These are phyloP conservation scores for Penstemon davidsonii DNA, from an alignment of 257 asterid species.

Conservation along the genomic window DNA sequence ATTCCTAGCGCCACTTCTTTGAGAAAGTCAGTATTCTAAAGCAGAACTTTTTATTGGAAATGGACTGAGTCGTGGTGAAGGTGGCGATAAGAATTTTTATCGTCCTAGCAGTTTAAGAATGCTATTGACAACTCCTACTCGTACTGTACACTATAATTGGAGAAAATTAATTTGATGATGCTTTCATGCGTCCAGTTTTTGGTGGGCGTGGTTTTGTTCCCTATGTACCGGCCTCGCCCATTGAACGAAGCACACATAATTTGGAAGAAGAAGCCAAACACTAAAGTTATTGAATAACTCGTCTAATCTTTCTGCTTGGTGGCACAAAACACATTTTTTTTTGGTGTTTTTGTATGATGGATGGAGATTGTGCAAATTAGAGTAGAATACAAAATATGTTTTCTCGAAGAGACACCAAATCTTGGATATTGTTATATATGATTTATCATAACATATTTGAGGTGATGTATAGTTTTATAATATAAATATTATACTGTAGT, in stretches of 20 bases:
- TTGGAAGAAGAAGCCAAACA: conserved; percentile 36
- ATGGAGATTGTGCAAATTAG: too few relatives aligned
- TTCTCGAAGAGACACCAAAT: too few relatives aligned
- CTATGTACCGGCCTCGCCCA: conserved; percentile 81
- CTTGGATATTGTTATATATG: too few relatives aligned
- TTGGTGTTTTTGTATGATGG: too few relatives aligned
- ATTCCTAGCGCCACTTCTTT: conserved; percentile 66
- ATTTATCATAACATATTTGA: too few relatives aligned
- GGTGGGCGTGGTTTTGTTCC: conserved; percentile 99
- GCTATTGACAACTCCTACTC: conserved; percentile 74
- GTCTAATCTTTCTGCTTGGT: neutral
- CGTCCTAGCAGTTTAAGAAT: conserved; percentile 83
- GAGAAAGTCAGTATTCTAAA: conserved; percentile 49
- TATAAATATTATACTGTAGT: too few relatives aligned
- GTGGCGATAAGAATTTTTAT: conserved; percentile 28
- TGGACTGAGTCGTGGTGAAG: conserved; percentile 39
- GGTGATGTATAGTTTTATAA: too few relatives aligned
- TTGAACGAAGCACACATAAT: conserved; percentile 44
- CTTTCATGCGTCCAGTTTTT: conserved; percentile 93
- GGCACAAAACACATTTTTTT: too few relatives aligned
- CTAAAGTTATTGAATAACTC: conserved; percentile 6
- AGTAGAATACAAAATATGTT: too few relatives aligned
- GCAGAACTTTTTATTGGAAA: conserved; percentile 46
- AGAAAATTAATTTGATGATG: conserved; percentile 84
- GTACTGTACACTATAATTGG: conserved; percentile 89